Base-by-base conservation (phyloP, 768 basidiomycete species). In the Paxillus involutus region DNA sequence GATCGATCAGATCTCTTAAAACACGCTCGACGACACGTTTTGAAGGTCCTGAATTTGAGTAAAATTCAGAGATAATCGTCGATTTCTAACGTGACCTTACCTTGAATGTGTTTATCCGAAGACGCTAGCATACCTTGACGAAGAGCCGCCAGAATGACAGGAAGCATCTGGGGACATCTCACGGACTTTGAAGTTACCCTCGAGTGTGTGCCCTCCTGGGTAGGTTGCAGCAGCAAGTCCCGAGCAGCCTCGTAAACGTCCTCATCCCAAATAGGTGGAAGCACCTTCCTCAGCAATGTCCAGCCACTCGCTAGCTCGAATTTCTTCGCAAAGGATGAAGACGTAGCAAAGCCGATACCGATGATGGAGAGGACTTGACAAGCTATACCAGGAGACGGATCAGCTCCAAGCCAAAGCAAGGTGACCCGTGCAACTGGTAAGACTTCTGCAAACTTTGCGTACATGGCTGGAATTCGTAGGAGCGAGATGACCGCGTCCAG, bases 271-370 rank as follows among this genome's bases (percentile, higher is more conserved):
- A 77, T 74, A 19, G 67, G 61, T 0, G 92, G 89, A 17, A 95
- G 63, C 26, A 87, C 80, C 4, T 77, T 77, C 65, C 84, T 87
- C 35, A 96, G 66, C 3, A 88, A 76, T 44, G 77, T 84, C 88
- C 93, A 96, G 9, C 94, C 94, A 49, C 86, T 86, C 36, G 90
- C 84, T 1, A 89, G 73, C 66, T 95, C 94, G 59, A 96, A 93
- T 61, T 90, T 93, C 51, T 87, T 77, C 44, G 74, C 79, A 72
- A 94, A 97, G 2, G 84, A 80, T 10, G 78, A 64, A 0, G 84
- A 84, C 29, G 75, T 68, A 14, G 70, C 71, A 29, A 86, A 74
- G 53, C 84, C 79, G 49, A 85, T 74, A 2, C 75, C 75, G 9
- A 91, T 77, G 17, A 94, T 70, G 1, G 70, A 70, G 1, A 92